These are phyloP conservation scores for Akanthomyces dipterigenus DNA, from an alignment of 2,329 filamentous ascomycete species.

Conservation along the genomic window DNA sequence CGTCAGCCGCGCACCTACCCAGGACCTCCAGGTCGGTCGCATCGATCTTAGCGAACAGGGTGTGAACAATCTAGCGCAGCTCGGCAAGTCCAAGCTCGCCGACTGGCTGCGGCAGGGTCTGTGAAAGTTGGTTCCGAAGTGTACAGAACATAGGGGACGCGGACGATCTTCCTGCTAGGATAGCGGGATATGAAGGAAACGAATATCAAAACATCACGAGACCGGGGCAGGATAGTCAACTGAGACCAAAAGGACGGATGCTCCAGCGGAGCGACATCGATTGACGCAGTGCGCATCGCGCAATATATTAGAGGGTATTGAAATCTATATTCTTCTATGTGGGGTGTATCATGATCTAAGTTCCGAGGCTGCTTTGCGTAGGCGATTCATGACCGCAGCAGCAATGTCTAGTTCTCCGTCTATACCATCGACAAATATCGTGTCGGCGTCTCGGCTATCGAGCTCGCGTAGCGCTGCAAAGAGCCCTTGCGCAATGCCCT, in stretches of 20 bases:
- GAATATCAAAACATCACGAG: conserved; percentile 5
- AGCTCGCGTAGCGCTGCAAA: conserved; percentile 84
- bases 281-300: background rate
- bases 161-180: background rate
- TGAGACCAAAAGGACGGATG: background rate
- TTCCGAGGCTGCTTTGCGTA: conserved; percentile 68
- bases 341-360: conserved; percentile 40
- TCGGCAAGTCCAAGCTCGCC: conserved; percentile 85
- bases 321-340: conserved; percentile 22
- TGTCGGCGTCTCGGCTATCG: conserved; percentile 69
- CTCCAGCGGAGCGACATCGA: background rate
- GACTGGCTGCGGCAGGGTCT: conserved; percentile 85
- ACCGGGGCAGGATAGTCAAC: background rate
- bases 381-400: conserved; percentile 77
- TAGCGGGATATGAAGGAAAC: background rate
- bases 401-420: conserved; percentile 73
- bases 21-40: conserved; percentile 87
- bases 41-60: conserved; percentile 96
- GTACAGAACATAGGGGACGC: background rate
- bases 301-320: conserved; percentile 16
- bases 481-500: conserved; percentile 74
- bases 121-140: conserved; percentile 31
- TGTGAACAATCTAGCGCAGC: conserved; percentile 86
- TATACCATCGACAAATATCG: conserved; percentile 89
- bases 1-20: conserved; percentile 84